Percentiles rank a stretch among this genome's conserved stretches.
These are phyloP conservation scores for Lentinula aciculospora DNA, from an alignment of 768 basidiomycete species.

Conservation along the genomic window DNA sequence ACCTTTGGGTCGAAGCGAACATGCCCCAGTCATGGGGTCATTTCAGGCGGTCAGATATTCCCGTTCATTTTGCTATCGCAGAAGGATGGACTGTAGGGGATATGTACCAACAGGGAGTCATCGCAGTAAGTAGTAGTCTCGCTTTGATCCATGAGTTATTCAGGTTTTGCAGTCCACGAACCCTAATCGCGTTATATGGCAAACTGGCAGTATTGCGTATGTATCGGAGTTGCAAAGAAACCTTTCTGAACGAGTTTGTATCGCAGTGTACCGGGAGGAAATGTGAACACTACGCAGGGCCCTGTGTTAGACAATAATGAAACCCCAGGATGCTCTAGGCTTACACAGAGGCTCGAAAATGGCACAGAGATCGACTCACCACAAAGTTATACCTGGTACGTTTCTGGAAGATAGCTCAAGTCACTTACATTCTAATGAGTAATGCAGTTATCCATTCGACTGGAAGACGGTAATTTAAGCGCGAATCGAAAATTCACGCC, in stretches of 20 bases:
- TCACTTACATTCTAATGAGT: not conserved
- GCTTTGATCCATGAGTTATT: not conserved
- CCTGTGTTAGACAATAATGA: constrained; percentile 9
- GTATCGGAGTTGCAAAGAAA: not conserved
- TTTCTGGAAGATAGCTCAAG: not conserved
- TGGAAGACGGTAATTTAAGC: constrained; percentile 4
- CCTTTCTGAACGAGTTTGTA: not conserved
- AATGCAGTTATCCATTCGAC: constrained; percentile 2
- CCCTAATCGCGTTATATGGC: constrained; percentile 8
- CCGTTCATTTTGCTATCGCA: constrained; percentile 7
- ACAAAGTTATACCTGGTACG: constrained; percentile 1
- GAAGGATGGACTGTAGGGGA: constrained; percentile 9
- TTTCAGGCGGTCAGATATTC: constrained; percentile 4
- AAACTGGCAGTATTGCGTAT: constrained; percentile 1
- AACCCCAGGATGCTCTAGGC: constrained; percentile 1
- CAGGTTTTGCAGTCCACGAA: not conserved
- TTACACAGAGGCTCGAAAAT: constrained; percentile 2
- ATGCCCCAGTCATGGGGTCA: constrained; percentile 4
- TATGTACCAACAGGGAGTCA: constrained; percentile 9
- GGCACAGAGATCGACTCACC: constrained; percentile 1
- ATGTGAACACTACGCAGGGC: constrained; percentile 8
- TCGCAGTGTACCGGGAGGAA: not conserved
- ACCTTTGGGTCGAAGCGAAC: constrained; percentile 7
- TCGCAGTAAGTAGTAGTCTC: constrained; percentile 6
- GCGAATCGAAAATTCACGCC: too few relatives aligned